Percentiles rank a stretch among this genome's conserved stretches.
Conservation (phyloP, 257 asterid species). For the Solanum peruvianum region DNA sequence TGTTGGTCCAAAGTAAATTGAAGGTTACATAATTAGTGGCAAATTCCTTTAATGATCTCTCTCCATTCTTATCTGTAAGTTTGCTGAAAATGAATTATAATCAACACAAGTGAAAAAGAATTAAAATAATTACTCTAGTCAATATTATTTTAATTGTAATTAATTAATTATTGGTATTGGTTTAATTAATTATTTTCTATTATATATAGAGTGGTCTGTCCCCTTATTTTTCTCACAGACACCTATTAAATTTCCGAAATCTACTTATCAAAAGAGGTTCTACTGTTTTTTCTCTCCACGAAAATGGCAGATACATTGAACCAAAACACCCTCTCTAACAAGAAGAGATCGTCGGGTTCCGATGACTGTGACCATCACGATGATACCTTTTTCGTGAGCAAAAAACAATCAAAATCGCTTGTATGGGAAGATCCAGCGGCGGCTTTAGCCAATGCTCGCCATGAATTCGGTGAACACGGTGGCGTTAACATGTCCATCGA, state of each 20-base stretch:
- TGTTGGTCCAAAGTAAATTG: background rate
- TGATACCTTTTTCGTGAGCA: slow-evolving; percentile 16
- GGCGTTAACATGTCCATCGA: slow-evolving; percentile 99
- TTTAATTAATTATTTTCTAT: background rate
- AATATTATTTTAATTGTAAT: background rate
- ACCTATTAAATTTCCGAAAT: background rate
- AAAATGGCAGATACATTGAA: slow-evolving; percentile 42
- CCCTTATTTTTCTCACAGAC: background rate
- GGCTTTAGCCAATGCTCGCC: slow-evolving; percentile 77
- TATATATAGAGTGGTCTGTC: background rate
- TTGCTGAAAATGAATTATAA: background rate
- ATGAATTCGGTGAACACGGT: slow-evolving; percentile 98
- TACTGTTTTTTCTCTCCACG: background rate
- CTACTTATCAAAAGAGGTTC: background rate
- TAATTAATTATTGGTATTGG: background rate
- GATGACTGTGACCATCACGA: slow-evolving; percentile 32
- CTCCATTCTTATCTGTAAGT: background rate
- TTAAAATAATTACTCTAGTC: background rate
- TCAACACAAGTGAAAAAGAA: background rate
- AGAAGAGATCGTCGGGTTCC: slow-evolving; percentile 41
- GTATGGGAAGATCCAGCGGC: slow-evolving; percentile 61
- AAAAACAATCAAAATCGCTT: slow-evolving; percentile 22
- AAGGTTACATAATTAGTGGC: background rate
- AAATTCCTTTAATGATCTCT: background rate
- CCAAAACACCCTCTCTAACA: slow-evolving; percentile 4